These are phyloP conservation scores for Mycena albidolilacea DNA, from an alignment of 768 basidiomycete species.

Conservation along the genomic window DNA sequence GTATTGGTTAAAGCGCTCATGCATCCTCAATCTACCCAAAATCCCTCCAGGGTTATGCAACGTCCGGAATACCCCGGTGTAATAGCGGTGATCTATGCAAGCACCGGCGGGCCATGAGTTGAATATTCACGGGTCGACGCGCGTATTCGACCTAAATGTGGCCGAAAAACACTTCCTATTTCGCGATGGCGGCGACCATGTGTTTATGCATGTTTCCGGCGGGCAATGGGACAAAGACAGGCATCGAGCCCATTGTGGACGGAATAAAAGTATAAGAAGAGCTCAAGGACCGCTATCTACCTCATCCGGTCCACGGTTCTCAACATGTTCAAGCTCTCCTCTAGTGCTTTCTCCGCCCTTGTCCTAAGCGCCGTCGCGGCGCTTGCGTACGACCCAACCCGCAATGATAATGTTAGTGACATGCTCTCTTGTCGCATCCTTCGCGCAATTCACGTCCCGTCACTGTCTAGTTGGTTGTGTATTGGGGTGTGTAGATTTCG, in stretches of 20 bases:
- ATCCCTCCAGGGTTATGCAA: background rate
- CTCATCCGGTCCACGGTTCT: slow-evolving; percentile 5
- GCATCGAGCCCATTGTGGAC: background rate
- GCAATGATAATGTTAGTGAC: background rate
- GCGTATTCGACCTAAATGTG: background rate
- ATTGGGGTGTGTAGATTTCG: background rate
- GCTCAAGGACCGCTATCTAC: background rate
- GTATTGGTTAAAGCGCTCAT: background rate
- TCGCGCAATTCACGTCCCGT: background rate
- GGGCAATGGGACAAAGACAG: background rate
- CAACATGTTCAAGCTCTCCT: background rate
- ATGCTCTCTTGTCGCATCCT: background rate
- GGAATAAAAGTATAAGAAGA: background rate
- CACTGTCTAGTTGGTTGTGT: slow-evolving; percentile 7
- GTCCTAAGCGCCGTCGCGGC: background rate
- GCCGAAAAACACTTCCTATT: background rate
- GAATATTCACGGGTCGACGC: background rate
- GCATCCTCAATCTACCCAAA: slow-evolving; percentile 3
- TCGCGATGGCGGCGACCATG: background rate
- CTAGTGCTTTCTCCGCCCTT: background rate
- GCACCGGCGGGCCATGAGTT: background rate
- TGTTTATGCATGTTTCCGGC: background rate
- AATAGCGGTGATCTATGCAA: background rate
- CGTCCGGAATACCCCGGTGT: background rate
- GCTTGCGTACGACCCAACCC: background rate